Evolutionary conservation across 108 stramenopile species (phyloP).

Genomic region (Fragilariopsis cylindrus): DNA sequence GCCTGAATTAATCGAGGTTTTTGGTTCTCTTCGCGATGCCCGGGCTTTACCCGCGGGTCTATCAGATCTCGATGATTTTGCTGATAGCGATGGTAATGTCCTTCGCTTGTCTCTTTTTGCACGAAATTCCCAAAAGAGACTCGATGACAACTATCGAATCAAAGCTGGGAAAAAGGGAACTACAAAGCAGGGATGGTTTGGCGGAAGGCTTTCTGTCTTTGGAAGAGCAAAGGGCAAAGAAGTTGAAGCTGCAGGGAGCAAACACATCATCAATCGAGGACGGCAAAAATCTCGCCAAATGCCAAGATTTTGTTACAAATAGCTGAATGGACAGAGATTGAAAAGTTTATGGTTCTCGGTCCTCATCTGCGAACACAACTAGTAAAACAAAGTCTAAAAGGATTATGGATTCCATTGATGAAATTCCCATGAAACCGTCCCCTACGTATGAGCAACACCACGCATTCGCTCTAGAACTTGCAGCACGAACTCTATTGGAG

Average conservation of each 20-base stretch:
- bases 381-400: slow-evolving; percentile 51
- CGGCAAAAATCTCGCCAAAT: slow-evolving; percentile 37
- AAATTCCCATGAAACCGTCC: slow-evolving; percentile 49
- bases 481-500: slow-evolving; percentile 62
- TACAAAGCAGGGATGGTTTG: slow-evolving; percentile 46
- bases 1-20: slow-evolving; percentile 64
- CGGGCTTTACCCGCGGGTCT: slow-evolving; percentile 67
- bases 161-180: slow-evolving; percentile 17
- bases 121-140: slow-evolving; percentile 42
- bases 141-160: slow-evolving; percentile 53
- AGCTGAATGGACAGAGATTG: slow-evolving; percentile 53
- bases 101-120: slow-evolving; percentile 69
- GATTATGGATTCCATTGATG: slow-evolving; percentile 56
- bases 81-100: slow-evolving; percentile 78
- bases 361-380: slow-evolving; percentile 40
- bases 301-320: slow-evolving; percentile 47
- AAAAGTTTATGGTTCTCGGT: slow-evolving; percentile 58
- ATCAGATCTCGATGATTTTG: slow-evolving; percentile 83
- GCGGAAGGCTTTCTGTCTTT: slow-evolving; percentile 32
- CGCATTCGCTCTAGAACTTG: slow-evolving; percentile 73
- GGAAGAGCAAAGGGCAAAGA: slow-evolving; percentile 27
- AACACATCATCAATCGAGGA: slow-evolving; percentile 27
- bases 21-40: slow-evolving; percentile 74
- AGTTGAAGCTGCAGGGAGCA: slow-evolving; percentile 16
- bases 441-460: slow-evolving; percentile 73